Evolutionary conservation across 192 early-diverging fungal genomes (phyloP).

Genomic region (Coemansia sp.): DNA sequence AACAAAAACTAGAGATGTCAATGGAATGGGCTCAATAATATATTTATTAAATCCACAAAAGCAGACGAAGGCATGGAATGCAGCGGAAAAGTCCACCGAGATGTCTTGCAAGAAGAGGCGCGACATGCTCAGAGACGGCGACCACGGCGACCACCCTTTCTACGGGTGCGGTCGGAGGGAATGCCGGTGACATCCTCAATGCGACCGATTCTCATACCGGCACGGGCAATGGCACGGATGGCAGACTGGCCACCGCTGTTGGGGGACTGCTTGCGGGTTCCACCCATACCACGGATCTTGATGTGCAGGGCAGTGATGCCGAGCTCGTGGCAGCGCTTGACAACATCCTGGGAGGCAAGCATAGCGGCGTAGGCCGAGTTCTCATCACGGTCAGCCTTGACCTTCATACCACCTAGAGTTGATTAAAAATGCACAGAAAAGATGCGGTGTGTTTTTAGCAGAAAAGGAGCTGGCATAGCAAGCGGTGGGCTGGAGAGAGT

Average conservation of each 20-base stretch:
- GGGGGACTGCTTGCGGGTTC: constrained; percentile 97
- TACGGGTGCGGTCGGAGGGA: constrained; percentile 97
- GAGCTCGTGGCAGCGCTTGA: constrained; percentile 97
- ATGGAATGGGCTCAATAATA: no score
- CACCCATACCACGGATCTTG: constrained; percentile 99
- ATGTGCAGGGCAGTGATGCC: constrained; percentile 99
- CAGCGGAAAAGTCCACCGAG: not conserved
- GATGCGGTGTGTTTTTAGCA: constrained; percentile 5
- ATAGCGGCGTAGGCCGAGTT: constrained; percentile 99
- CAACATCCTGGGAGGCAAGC: constrained; percentile 99
- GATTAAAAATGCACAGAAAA: constrained; percentile 1
- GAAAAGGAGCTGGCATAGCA: constrained; percentile 13
- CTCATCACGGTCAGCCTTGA: constrained; percentile 99
- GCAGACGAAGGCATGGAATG: not conserved
- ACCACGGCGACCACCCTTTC: constrained; percentile 99
- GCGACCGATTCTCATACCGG: constrained; percentile 98
- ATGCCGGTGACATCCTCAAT: constrained; percentile 99
- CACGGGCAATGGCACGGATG: constrained; percentile 97
- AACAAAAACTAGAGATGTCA: no score
- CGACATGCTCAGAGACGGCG: constrained; percentile 77
- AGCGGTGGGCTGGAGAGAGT: constrained; percentile 50
- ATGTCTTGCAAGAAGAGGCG: not conserved
- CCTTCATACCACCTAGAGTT: constrained; percentile 96
- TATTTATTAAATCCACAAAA: no score
- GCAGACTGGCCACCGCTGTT: constrained; percentile 97